These are phyloP conservation scores for Colletotrichum sp. DNA, from an alignment of 2,329 filamentous ascomycete genomes.

Conservation along the genomic window DNA sequence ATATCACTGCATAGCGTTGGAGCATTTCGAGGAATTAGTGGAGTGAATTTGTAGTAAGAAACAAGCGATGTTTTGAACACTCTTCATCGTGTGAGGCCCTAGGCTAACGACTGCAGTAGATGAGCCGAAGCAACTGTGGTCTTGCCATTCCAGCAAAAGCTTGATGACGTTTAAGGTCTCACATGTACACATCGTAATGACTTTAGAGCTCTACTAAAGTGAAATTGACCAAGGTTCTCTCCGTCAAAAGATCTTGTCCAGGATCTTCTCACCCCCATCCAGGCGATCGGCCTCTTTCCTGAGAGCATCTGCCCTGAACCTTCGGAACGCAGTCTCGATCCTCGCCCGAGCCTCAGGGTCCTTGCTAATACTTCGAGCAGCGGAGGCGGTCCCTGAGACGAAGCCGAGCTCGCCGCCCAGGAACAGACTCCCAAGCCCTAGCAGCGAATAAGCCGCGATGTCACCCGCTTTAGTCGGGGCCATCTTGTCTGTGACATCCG, in stretches of 20 bases:
- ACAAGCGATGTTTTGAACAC: neutral
- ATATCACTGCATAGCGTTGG: neutral
- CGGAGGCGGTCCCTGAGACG: conserved; percentile 60
- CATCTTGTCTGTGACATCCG: conserved; percentile 63
- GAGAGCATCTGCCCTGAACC: conserved; percentile 68
- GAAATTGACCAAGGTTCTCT: neutral
- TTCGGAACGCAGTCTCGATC: conserved; percentile 68
- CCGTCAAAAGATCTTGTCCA: conserved; percentile 1
- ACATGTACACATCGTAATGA: neutral
- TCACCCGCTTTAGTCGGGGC: conserved; percentile 65
- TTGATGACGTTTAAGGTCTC: neutral
- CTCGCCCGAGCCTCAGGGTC: conserved; percentile 60
- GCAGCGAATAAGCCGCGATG: conserved; percentile 66
- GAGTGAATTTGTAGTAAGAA: neutral
- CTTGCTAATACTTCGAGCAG: conserved; percentile 54
- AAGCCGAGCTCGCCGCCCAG: conserved; percentile 69
- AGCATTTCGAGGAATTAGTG: neutral
- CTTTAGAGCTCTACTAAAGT: neutral
- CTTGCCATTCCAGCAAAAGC: neutral
- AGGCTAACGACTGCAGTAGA: neutral
- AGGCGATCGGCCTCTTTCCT: conserved; percentile 62
- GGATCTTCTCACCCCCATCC: conserved; percentile 38
- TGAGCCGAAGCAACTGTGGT: neutral
- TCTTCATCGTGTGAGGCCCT: neutral
- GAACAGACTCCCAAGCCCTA: conserved; percentile 65